Conservation (phyloP, 345 rosid species). For the Anacardium occidentale region DNA sequence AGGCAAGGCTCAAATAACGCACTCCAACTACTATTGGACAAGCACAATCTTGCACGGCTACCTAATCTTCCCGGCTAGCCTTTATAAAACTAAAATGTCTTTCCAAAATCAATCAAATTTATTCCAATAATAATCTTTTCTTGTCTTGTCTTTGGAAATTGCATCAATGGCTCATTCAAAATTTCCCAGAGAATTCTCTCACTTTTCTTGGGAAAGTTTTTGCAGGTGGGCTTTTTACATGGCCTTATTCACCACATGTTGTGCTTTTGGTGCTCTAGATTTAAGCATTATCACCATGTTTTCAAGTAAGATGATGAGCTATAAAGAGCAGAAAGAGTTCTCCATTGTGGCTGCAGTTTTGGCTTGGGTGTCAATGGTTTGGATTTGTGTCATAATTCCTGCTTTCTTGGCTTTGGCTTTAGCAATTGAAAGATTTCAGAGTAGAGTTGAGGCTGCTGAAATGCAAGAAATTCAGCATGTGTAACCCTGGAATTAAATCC, state of each 20-base stretch:
- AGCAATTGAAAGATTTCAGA: not conserved
- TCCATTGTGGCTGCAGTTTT: not conserved
- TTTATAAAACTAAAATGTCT: no score
- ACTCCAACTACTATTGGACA: not conserved
- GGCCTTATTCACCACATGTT: not conserved
- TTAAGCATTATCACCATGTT: slow-evolving; percentile 4
- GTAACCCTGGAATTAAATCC: not conserved
- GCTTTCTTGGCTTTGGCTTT: slow-evolving; percentile 11
- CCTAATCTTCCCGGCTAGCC: not conserved
- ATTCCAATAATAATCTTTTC: not conserved
- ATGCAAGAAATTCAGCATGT: not conserved
- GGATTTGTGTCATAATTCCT: slow-evolving; percentile 3
- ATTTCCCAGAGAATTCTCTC: not conserved
- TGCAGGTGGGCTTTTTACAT: slow-evolving; percentile 3
- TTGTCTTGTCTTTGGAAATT: not conserved
- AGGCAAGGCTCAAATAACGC: no score
- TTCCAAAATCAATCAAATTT: not conserved
- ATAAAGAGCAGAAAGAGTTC: not conserved
- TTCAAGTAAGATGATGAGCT: not conserved
- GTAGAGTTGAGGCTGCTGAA: not conserved
- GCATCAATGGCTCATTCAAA: not conserved
- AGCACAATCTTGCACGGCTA: not conserved
- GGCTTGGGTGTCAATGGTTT: slow-evolving; percentile 3
- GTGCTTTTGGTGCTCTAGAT: not conserved
- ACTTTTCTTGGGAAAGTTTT: not conserved